phyloP scores from a whole-genome alignment of 495 filamentous ascomycete species.

The Trypethelium eluteriae region DNA sequence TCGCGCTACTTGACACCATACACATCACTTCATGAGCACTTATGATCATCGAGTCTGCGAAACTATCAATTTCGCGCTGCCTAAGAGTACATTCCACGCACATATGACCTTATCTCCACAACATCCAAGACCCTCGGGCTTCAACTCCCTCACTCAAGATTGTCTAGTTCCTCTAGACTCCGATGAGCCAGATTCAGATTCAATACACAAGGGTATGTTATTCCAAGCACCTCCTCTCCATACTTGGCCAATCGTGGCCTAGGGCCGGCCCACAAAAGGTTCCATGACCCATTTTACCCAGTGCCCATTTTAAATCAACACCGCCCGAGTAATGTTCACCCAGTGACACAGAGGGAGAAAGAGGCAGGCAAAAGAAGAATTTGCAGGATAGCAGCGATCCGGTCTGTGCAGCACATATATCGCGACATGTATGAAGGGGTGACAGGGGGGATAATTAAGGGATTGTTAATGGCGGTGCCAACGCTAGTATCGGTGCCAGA shows the following conservation, averaged over 20 bases:
- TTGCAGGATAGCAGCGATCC: constrained; percentile 5
- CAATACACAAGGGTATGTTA: neutral
- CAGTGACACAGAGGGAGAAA: neutral
- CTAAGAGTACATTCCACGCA: neutral
- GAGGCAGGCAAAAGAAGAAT: neutral
- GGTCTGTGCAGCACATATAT: neutral
- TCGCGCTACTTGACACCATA: too few relatives aligned
- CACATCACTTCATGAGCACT: neutral
- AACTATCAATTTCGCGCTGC: constrained; percentile 1
- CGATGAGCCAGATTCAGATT: constrained; percentile 4
- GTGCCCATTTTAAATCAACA: neutral
- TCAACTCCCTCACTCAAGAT: neutral
- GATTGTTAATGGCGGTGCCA: neutral
- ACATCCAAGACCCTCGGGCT: neutral
- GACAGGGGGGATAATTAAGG: constrained; percentile 5
- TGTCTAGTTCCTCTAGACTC: neutral
- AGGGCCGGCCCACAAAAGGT: neutral
- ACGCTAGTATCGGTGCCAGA: neutral
- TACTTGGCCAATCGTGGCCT: neutral
- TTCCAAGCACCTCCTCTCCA: neutral
- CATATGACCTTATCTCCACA: neutral
- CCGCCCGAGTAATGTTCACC: neutral
- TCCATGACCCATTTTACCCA: neutral
- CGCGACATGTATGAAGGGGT: neutral
- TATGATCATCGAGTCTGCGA: neutral